Evolutionary conservation across 306 rosid genomes (phyloP), one percentile per base, ranked within the genome.

Genomic region (Dryas alaskensis): DNA sequence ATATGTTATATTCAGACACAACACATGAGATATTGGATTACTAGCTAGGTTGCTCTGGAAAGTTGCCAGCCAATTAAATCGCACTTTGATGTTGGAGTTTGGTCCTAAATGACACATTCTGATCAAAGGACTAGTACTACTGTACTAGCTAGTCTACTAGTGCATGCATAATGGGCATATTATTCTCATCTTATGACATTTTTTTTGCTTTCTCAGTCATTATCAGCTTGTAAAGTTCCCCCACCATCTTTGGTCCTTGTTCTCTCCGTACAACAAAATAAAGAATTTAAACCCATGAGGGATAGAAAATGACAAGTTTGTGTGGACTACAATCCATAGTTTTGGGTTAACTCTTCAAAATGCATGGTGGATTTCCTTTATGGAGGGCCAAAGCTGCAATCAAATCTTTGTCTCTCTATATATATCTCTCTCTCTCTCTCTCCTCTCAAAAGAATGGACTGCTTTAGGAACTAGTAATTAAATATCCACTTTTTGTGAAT

Each of bases 201-300:
- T 53, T 42, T 51, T 22, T 65, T 55, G 59, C 75, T 53, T 70
- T 70, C 46, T 10, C 64, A 48, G 79, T 64, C 82, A 63, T 69
- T 40, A 73, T 77, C 82, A 44, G 58, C 72, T 53, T 22, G 69
- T 55, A 73, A 81, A 68, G 82, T 69, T 81, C 47, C 63, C 63
- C 82, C 76, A 77, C 81, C 72, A 81, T 60, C 46, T 81, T 73
- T 8, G 45, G 60, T 75, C 55, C 49, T 63, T 61, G 60, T 64
- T 12, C 19, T 63, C 66, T 55, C 43, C 64, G 13, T 48, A 50
- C 63, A 55, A 63, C 6, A 67, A 69, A 44, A 45, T 2, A 44
- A 48, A 64, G 9, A n/a, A 31, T 54, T 46, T 52, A 14, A 17
- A 72, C 65, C 17, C 47, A 45, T 19, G 61, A 60, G 46, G 17